Evolutionary conservation across 352 stramenopile species (phyloP).

Genomic region (Phytopythium litorale): DNA sequence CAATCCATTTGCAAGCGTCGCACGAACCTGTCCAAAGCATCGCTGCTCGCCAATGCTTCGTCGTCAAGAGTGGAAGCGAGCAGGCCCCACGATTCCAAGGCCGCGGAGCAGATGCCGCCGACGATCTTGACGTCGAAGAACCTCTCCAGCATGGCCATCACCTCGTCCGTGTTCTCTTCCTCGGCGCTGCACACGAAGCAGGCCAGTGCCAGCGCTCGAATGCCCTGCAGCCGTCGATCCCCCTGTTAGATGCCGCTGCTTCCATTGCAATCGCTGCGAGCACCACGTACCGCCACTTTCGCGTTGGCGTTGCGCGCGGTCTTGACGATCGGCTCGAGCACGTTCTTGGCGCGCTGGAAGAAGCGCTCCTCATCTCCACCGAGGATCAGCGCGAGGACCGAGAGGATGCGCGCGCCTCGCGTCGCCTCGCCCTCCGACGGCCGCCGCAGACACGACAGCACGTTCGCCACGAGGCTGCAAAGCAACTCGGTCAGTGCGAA

Average conservation of each 20-base stretch:
- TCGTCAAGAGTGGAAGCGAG: conserved; percentile 61
- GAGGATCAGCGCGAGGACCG: conserved; percentile 72
- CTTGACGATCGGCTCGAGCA: conserved; percentile 71
- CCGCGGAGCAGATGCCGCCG: conserved; percentile 55
- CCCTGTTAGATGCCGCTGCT: background rate
- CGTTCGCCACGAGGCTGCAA: conserved; percentile 64
- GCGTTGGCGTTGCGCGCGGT: conserved; percentile 52
- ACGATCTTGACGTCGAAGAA: conserved; percentile 68
- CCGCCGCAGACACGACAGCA: conserved; percentile 60
- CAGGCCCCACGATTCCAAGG: conserved; percentile 72
- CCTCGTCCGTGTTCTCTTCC: conserved; percentile 65
- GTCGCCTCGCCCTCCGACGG: conserved; percentile 70
- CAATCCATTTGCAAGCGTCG: background rate
- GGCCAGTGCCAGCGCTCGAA: conserved; percentile 66
- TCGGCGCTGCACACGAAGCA: conserved; percentile 80
- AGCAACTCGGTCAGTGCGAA: background rate
- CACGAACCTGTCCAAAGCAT: conserved; percentile 57
- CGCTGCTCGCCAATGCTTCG: conserved; percentile 41
- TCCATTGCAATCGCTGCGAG: background rate
- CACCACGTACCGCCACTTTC: conserved; percentile 47
- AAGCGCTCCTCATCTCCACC: conserved; percentile 72
- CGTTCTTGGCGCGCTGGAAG: conserved; percentile 65
- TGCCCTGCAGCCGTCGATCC: conserved; percentile 24
- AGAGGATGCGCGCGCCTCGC: conserved; percentile 62
- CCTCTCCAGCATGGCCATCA: conserved; percentile 60